A percentile compares a stretch with the other conserved stretches of the same genome.
phyloP scores from a whole-genome alignment of 176 grass and related monocot genomes.

The Avena sativa region DNA sequence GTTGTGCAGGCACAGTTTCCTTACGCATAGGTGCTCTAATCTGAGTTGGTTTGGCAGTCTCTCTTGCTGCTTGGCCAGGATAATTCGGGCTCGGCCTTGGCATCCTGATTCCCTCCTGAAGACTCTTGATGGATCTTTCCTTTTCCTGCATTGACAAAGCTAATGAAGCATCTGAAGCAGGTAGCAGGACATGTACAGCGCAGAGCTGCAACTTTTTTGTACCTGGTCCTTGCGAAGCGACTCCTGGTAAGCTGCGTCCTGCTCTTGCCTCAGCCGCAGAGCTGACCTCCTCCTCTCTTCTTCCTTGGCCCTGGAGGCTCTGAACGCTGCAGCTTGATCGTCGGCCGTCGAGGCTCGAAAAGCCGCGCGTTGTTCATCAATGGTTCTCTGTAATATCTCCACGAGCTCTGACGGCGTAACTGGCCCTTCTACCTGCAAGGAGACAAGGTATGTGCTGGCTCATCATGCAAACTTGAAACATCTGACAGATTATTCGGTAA shows the following conservation, averaged over 20 bases:
- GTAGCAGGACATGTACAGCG: not conserved
- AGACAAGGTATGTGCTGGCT: not conserved
- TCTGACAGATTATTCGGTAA: not conserved
- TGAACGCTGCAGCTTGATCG: constrained; percentile 21
- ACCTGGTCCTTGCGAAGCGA: constrained; percentile 72
- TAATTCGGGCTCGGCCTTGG: constrained; percentile 21
- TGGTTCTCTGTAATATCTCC: constrained; percentile 71
- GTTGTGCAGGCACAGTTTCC: constrained; percentile 41
- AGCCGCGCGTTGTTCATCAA: constrained; percentile 61
- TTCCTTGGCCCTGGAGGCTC: constrained; percentile 53
- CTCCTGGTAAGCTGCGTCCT: constrained; percentile 71
- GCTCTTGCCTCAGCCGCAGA: constrained; percentile 53
- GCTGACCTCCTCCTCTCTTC: constrained; percentile 58
- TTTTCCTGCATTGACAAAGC: constrained; percentile 52
- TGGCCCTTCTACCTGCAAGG: constrained; percentile 61
- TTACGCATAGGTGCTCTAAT: constrained; percentile 35
- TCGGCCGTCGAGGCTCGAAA: constrained; percentile 26
- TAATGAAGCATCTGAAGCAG: not conserved
- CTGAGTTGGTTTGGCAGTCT: constrained; percentile 38
- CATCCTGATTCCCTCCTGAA: constrained; percentile 39
- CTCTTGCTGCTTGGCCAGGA: constrained; percentile 19
- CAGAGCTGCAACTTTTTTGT: not conserved
- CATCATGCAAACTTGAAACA: not conserved
- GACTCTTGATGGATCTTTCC: constrained; percentile 35
- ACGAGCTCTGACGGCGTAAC: constrained; percentile 68